Base-by-base conservation (phyloP, 2,329 filamentous ascomycete species). In the Thielaviopsis punctulata region DNA sequence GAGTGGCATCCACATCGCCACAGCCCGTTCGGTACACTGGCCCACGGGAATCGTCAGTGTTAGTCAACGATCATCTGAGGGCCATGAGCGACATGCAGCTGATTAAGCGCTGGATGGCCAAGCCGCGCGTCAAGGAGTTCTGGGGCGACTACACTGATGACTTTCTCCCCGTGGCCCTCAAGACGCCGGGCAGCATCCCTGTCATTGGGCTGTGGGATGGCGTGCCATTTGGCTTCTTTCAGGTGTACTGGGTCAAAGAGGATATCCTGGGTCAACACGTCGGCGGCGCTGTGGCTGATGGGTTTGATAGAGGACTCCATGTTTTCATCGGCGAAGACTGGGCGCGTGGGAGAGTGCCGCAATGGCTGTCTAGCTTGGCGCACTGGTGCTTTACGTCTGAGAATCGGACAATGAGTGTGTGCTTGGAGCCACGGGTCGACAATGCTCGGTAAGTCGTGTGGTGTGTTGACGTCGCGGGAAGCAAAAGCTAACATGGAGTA, bases 171-270 rank as follows among this genome's bases (percentile, higher is more conserved):
- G 70, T 68, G 2, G 80, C 75, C 0, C 68, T 96, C 10, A 72
- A 72, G 12, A 80, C 74, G 19, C 72, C 73, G 18, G 84, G 95
- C 65, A 87, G 82, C 8, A 95, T 96, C 65, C 92, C 92, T 0
- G 87, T 82, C 0, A 90, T 96, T 56, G 92, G 86, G 1, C 82
- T 88, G 63, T 98, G 90, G 86, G 87, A 96, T 59, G 89, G 87
- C 10, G 83, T 90, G 55, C 90, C 90, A 0, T 98, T 96, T 67
- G 92, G 88, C 0, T 98, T 93, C 64, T 95, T 98, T 63, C 92
- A 98, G 69, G 76, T 98, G 30, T 98, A 98, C 68, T 98, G 92
- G 90, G 87, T 92, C 3, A 95, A 94, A 61, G 92, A 98, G 63
- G 92, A 96, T 61, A 69, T 72, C 0, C 64, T 98, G 1, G 87